These are phyloP conservation scores for Fusarium algeriense DNA, from an alignment of 2,329 filamentous ascomycete species.

Conservation along the genomic window DNA sequence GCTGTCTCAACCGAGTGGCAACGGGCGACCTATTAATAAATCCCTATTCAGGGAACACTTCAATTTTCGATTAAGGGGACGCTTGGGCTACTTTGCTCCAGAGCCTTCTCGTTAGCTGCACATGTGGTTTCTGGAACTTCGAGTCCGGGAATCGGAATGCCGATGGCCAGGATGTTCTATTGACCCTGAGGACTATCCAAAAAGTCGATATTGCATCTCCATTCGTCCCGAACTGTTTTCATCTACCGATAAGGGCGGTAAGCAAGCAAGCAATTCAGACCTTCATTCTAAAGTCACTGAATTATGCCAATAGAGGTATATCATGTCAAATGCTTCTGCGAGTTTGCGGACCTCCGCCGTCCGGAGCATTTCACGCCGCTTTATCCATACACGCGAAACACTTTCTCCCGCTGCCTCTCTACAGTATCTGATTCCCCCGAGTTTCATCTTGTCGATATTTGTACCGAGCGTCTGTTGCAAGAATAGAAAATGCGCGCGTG, in stretches of 20 bases:
- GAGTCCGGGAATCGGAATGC: background rate
- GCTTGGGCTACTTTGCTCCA: too few relatives aligned
- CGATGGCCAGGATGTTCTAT: background rate
- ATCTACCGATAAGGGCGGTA: background rate
- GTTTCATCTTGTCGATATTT: background rate
- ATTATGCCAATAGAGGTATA: background rate
- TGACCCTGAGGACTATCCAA: background rate
- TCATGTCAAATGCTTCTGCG: background rate
- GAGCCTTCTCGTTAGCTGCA: background rate
- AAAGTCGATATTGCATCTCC: background rate
- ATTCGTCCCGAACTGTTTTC: background rate
- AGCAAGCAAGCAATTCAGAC: too few relatives aligned
- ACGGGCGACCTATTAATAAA: background rate
- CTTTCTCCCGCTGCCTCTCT: background rate
- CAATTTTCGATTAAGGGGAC: background rate
- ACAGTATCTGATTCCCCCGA: background rate
- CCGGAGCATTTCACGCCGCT: background rate
- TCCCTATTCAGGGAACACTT: background rate
- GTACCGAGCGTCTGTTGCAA: background rate
- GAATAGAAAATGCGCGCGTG: background rate
- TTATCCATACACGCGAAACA: background rate
- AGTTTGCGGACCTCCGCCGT: background rate
- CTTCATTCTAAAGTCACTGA: background rate
- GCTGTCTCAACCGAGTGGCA: background rate
- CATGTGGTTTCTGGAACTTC: background rate